A percentile compares a stretch with the other conserved stretches of the same genome.
Conservation (phyloP, 176 grass and related monocot genomes). For the Oropetium thomaeum region DNA sequence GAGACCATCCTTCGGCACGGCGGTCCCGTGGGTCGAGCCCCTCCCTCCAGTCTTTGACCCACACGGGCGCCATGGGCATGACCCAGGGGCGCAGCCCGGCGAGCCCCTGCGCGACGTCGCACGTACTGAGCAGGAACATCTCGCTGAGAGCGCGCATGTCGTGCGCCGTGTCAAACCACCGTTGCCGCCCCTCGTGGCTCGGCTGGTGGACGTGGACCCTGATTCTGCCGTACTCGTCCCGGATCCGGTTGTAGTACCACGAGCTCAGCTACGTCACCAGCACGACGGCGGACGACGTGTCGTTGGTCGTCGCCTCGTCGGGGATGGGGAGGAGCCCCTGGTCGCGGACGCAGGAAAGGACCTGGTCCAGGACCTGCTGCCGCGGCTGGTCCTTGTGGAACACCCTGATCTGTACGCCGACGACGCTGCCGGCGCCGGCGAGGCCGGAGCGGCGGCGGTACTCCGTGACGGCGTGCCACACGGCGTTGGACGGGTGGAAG, state of each 20-base stretch:
- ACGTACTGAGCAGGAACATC: constrained; percentile 43
- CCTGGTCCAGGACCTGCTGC: constrained; percentile 31
- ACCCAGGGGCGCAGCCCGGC: constrained; percentile 48
- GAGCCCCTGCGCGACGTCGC: constrained; percentile 46
- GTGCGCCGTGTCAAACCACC: constrained; percentile 2
- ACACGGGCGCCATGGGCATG: constrained; percentile 22
- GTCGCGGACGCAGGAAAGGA: constrained; percentile 32
- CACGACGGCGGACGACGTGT: neutral
- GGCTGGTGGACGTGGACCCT: constrained; percentile 48
- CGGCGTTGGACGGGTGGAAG: constrained; percentile 59
- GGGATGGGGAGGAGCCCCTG: constrained; percentile 33
- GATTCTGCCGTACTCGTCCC: constrained; percentile 22
- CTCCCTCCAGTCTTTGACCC: constrained; percentile 19
- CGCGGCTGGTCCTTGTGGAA: constrained; percentile 1
- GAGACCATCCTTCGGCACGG: constrained; percentile 27
- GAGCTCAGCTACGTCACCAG: constrained; percentile 36
- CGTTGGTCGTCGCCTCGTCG: too few species aligned
- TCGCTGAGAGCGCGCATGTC: constrained; percentile 45
- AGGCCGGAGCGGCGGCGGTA: constrained; percentile 41
- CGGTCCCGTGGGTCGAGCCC: neutral
- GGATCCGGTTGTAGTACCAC: constrained; percentile 38
- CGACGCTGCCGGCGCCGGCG: constrained; percentile 13
- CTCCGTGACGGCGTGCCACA: constrained; percentile 43
- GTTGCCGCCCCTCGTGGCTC: constrained; percentile 51
- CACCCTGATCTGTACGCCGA: constrained; percentile 57